phyloP scores from a whole-genome alignment of 371 early-diverging fungal genomes.

The Enteropsectra breve region DNA sequence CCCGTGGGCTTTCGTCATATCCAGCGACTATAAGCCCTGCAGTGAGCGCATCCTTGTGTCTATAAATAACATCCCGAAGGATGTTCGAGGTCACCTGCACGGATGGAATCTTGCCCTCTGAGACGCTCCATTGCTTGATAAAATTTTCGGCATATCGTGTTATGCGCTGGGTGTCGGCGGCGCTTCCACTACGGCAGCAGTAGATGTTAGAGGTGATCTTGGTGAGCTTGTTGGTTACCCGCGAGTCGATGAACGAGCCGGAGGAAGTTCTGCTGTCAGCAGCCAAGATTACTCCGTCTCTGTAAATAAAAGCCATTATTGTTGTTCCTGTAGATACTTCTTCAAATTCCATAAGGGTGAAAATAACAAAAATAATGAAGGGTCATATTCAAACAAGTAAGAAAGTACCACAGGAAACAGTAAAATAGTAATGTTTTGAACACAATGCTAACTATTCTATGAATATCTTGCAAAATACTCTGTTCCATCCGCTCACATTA shows the following conservation, averaged over 20 bases:
- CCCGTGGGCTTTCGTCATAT: conserved; percentile 76
- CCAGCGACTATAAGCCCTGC: conserved; percentile 98
- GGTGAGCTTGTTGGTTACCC: conserved; percentile 96
- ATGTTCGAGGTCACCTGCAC: conserved; percentile 79
- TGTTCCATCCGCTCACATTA: too few species aligned
- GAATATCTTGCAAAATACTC: too few species aligned
- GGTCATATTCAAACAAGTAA: conserved; percentile 10
- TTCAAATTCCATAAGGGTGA: conserved; percentile 18
- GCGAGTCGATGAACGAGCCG: conserved; percentile 77
- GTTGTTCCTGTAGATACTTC: conserved; percentile 67
- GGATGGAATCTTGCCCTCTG: conserved; percentile 70
- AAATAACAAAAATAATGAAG: background rate
- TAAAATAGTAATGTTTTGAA: too few species aligned
- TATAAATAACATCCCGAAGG: conserved; percentile 82
- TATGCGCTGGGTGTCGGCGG: conserved; percentile 96
- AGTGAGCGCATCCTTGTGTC: conserved; percentile 68
- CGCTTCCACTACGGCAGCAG: conserved; percentile 90
- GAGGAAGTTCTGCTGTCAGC: conserved; percentile 92
- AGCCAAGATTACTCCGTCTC: conserved; percentile 87
- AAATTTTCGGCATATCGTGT: conserved; percentile 84
- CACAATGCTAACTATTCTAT: too few species aligned
- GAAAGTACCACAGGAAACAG: conserved; percentile 3
- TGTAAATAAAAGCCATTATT: conserved; percentile 89
- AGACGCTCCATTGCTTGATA: conserved; percentile 62
- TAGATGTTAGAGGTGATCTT: conserved; percentile 80